Evolutionary conservation across 345 rosid genomes (phyloP), one percentile per base, ranked within the genome.

Genomic region (Eucalyptus tenuipes): DNA sequence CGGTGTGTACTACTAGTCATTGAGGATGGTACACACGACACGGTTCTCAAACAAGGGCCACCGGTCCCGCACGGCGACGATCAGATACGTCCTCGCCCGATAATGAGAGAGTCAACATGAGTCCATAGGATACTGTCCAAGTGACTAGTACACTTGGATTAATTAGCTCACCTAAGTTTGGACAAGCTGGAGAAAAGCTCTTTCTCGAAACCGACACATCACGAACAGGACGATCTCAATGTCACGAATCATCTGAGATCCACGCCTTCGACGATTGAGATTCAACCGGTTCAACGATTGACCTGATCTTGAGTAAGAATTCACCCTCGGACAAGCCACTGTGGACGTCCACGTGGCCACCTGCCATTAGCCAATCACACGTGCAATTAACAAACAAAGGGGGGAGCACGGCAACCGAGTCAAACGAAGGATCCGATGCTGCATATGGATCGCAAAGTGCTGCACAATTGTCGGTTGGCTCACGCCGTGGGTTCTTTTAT

Each of bases 81-180:
- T 33, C 0, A n/a, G 20, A 64, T 33, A 68, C 40, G 7, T 5
- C 12, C 13, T 33, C 0, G 4, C 25, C 7, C 13, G 5, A 37
- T 17, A 9, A 71, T 27, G 12, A 33, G 44, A 33, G 5, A 71
- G 24, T 71, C 13, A 5, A 33, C 13, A 9, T 3, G 44, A 33
- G 22, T 37, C 12, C 44, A 33, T 33, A 33, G 81, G 13, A 8
- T 8, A 37, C 3, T 0, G 13, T 18, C 45, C 25, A 0, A 33
- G 44, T 31, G 24, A 68, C 44, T 33, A 33, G 81, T 33, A 10
- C 81, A 17, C 13, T 37, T 3, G 40, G 40, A 64, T n/a, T 64
- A 64, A 64, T 64, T 14, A n/a, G 37, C 37, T 64, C 37, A 64
- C 75, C 40, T 64, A 64, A 64, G 18, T 15, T 7, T 15, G 81